Percentiles rank a stretch among this genome's conserved stretches.
These are phyloP conservation scores for Chenopodium album DNA, from an alignment of 148 eudicot species.

Conservation along the genomic window DNA sequence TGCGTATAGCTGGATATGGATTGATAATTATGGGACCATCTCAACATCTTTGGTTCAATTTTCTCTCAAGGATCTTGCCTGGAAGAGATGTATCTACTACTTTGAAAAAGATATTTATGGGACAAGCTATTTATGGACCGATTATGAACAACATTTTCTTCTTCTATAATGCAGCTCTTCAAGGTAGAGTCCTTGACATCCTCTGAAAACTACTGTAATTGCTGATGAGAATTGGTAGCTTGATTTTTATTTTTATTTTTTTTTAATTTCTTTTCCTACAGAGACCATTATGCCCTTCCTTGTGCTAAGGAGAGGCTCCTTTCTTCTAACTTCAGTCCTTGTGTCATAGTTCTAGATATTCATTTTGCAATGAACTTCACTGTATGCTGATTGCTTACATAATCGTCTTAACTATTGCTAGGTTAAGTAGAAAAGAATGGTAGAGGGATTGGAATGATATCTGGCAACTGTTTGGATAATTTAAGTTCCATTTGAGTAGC, in stretches of 20 bases:
- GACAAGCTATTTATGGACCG: constrained; percentile 69
- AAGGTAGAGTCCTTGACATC: constrained; percentile 44
- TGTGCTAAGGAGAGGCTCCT: neutral
- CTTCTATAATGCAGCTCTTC: constrained; percentile 70
- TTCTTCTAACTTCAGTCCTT: neutral
- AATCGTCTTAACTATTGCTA: too few species aligned
- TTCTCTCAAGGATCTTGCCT: constrained; percentile 53
- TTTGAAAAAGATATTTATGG: constrained; percentile 54
- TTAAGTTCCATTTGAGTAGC: neutral
- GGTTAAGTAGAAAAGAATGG: too few species aligned
- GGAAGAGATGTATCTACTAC: constrained; percentile 49
- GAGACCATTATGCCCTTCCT: neutral
- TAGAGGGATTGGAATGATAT: too few species aligned
- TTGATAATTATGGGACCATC: constrained; percentile 65
- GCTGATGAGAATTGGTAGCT: neutral
- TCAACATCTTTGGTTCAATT: constrained; percentile 76
- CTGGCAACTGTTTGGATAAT: too few species aligned
- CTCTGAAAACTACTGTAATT: neutral
- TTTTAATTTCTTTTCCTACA: neutral
- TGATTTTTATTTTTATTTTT: neutral
- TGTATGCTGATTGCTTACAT: too few species aligned
- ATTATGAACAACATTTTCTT: constrained; percentile 56
- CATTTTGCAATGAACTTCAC: too few species aligned
- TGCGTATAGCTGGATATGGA: constrained; percentile 63
- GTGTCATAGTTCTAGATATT: too few species aligned